Percentiles rank a stretch among this genome's conserved stretches.
phyloP scores from a whole-genome alignment of 495 filamentous ascomycete genomes.

The Aspergillus olivimuriae region DNA sequence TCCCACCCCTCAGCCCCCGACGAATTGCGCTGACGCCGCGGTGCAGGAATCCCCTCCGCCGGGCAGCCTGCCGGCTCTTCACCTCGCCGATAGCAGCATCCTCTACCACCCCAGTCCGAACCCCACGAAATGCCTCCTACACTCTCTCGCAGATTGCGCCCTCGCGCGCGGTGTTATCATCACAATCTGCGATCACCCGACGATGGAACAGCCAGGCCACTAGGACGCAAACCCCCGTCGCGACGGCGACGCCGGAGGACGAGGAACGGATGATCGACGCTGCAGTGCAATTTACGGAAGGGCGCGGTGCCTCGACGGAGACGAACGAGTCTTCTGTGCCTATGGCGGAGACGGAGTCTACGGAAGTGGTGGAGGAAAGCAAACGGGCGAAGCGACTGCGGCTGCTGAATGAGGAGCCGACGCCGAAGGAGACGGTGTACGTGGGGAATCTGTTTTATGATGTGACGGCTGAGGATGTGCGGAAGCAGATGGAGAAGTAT shows the following conservation, averaged over 20 bases:
- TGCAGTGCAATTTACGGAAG: neutral
- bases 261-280: neutral
- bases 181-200: neutral
- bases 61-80: slow-evolving; percentile 47
- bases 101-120: neutral
- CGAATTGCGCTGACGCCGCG: no score
- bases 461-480: slow-evolving; percentile 63
- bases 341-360: neutral
- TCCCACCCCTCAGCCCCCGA: neutral
- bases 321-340: neutral
- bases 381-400: slow-evolving; percentile 8
- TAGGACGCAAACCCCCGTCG: neutral
- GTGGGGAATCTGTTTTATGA: slow-evolving; percentile 87
- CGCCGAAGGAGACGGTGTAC: slow-evolving; percentile 51
- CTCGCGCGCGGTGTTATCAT: neutral
- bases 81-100: neutral
- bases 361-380: neutral
- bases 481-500: slow-evolving; percentile 57
- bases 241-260: neutral
- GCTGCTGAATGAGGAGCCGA: slow-evolving; percentile 1
- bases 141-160: neutral
- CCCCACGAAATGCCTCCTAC: neutral
- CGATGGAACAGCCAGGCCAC: neutral
- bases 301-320: neutral
- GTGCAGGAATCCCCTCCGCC: slow-evolving; percentile 41